Conservation (phyloP, 169 alveolate genomes). For the Sarcocystis neurona region DNA sequence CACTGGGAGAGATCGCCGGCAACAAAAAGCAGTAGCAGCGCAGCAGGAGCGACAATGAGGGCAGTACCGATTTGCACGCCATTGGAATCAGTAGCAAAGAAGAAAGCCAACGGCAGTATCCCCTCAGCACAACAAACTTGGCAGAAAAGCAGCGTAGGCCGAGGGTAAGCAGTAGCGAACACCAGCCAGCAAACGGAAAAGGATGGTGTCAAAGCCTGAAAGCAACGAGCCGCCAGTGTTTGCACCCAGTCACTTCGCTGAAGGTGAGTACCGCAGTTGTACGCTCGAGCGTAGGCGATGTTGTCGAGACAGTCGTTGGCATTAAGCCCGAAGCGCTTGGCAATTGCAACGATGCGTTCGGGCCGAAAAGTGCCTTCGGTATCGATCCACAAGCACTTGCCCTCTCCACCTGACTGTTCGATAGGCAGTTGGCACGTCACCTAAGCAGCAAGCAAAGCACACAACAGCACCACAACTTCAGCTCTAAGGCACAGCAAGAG, state of each 20-base stretch:
- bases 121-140: too few relatives aligned
- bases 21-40: too few relatives aligned
- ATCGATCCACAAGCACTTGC: constrained; percentile 97
- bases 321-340: constrained; percentile 94
- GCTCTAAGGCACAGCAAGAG: too few relatives aligned
- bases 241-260: not conserved
- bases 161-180: too few relatives aligned
- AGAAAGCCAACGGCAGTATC: too few relatives aligned
- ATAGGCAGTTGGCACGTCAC: constrained; percentile 91
- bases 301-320: constrained; percentile 95
- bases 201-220: not conserved
- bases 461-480: not conserved
- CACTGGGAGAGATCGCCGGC: too few relatives aligned
- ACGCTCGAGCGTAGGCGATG: constrained; percentile 97
- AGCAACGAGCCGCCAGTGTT: not conserved
- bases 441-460: constrained; percentile 40
- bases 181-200: not conserved
- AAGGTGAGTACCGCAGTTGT: constrained; percentile 79
- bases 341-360: constrained; percentile 95
- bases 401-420: constrained; percentile 96
- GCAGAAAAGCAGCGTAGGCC: too few relatives aligned
- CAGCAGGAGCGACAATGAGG: too few relatives aligned
- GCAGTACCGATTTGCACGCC: too few relatives aligned
- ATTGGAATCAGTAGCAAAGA: too few relatives aligned
- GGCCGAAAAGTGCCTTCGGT: constrained; percentile 99